Conservation (phyloP, 371 early-diverging fungal species). For the Umbelopsis sp. region DNA sequence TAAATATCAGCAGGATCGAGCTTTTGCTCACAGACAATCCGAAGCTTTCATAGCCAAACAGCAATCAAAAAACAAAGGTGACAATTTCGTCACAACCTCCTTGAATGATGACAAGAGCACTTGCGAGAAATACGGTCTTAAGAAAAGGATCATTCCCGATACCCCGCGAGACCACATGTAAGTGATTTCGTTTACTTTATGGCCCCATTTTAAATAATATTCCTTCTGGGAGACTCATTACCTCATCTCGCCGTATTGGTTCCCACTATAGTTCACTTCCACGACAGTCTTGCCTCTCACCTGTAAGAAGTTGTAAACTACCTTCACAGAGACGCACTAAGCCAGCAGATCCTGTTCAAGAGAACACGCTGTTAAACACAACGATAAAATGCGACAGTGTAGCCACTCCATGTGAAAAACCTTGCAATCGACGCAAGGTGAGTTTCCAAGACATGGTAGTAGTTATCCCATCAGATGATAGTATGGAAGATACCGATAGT, state of each 20-base stretch:
- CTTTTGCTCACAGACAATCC: slow-evolving; percentile 2
- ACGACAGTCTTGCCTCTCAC: slow-evolving; percentile 6
- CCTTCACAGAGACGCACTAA: not conserved
- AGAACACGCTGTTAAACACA: slow-evolving; percentile 6
- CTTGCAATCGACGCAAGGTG: slow-evolving; percentile 13
- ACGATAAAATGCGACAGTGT: not conserved
- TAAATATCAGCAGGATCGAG: not conserved
- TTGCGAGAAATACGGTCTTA: slow-evolving; percentile 1
- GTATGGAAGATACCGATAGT: slow-evolving; percentile 11
- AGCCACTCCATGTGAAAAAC: not conserved
- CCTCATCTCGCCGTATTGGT: too few relatives aligned
- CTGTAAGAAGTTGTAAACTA: slow-evolving; percentile 8
- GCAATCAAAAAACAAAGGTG: not conserved
- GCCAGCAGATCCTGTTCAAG: not conserved
- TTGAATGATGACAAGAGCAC: slow-evolving; percentile 11
- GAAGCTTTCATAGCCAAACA: not conserved
- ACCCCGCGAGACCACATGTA: slow-evolving; percentile 5
- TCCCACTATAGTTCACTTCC: not conserved
- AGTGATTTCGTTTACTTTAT: not conserved
- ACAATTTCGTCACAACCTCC: not conserved
- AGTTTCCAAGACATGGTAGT: slow-evolving; percentile 9
- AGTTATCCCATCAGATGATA: not conserved
- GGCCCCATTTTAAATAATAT: too few relatives aligned
- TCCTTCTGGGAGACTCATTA: too few relatives aligned
- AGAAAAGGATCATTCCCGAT: slow-evolving; percentile 11